Conservation (phyloP, 1,284 basidiomycete genomes). For the Lentinus polychrous region DNA sequence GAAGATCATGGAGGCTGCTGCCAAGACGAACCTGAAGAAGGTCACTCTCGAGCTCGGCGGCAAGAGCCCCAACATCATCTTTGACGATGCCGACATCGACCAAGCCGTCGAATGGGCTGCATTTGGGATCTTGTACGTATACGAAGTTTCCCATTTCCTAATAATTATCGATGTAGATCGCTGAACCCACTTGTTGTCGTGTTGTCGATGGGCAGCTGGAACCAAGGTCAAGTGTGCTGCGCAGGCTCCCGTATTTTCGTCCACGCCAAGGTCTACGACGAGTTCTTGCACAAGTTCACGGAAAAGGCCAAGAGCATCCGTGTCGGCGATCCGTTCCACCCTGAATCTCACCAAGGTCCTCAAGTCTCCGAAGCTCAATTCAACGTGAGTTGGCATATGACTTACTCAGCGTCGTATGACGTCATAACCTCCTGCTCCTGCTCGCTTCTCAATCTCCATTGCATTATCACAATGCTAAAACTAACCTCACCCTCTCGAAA, state of each 20-base stretch:
- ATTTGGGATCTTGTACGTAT: conserved; percentile 79
- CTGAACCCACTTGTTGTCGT: conserved; percentile 2
- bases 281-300: conserved; percentile 61
- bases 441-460: neutral
- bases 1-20: conserved; percentile 78
- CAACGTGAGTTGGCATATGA: conserved; percentile 35
- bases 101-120: conserved; percentile 78
- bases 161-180: too few relatives aligned
- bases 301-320: conserved; percentile 49
- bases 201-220: conserved; percentile 41
- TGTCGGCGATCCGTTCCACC: conserved; percentile 78
- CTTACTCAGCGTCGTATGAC: neutral
- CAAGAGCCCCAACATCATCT: conserved; percentile 80
- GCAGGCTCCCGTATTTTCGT: conserved; percentile 86
- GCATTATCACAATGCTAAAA: conserved; percentile 5
- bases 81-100: conserved; percentile 69
- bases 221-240: conserved; percentile 81
- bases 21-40: conserved; percentile 81
- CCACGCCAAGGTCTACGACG: conserved; percentile 76
- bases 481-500: neutral
- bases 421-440: too few relatives aligned
- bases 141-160: conserved; percentile 22
- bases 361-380: conserved; percentile 73
- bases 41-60: conserved; percentile 92
- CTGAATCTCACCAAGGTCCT: conserved; percentile 77